A percentile compares a stretch with the other conserved stretches of the same genome.
Conservation (phyloP, 345 rosid genomes). For the Eucalyptus guilfoylei region DNA sequence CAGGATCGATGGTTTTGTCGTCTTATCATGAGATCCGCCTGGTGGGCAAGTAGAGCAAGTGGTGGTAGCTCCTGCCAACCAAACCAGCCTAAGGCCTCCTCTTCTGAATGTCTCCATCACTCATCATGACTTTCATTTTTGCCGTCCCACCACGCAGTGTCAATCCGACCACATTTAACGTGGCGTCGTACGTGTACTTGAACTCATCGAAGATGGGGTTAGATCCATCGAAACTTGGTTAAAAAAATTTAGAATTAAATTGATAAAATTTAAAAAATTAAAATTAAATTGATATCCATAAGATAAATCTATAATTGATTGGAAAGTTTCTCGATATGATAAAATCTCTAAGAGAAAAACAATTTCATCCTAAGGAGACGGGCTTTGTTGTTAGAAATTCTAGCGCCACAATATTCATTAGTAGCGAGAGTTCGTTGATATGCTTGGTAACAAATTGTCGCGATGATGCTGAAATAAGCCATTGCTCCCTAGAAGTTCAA, state of each 20-base stretch:
- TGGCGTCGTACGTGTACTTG: background rate
- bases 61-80: background rate
- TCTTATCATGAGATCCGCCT: background rate
- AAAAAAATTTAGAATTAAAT: rapidly evolving
- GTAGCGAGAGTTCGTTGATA: no score
- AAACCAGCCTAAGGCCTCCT: background rate
- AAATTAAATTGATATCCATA: no score
- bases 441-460: rapidly evolving
- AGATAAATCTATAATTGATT: background rate
- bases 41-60: background rate
- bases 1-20: background rate
- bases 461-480: background rate
- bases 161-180: background rate
- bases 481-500: background rate
- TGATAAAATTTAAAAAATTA: background rate
- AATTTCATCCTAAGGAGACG: background rate
- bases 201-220: background rate
- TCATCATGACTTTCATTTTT: background rate
- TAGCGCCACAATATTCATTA: rapidly evolving
- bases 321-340: background rate
- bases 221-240: background rate
- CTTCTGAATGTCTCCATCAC: background rate
- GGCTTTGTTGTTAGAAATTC: no score
- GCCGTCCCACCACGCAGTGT: background rate
- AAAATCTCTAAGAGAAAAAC: no score